Conservation (phyloP, 2,329 filamentous ascomycete genomes). For the Gaeumannomyces tritici region DNA sequence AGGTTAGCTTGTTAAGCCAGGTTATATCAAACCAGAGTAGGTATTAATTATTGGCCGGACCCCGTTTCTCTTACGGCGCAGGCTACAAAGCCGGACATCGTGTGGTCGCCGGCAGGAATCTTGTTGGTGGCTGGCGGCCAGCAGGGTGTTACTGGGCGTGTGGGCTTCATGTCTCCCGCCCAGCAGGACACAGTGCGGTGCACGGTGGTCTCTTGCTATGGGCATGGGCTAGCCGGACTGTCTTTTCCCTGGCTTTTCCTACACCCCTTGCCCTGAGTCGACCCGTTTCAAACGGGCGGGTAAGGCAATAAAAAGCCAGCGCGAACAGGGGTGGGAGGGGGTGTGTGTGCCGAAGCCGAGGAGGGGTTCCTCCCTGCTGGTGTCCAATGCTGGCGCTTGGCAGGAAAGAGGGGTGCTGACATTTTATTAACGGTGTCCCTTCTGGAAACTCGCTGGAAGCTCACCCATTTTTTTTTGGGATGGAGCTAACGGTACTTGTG, state of each 20-base stretch:
- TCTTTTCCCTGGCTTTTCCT: neutral
- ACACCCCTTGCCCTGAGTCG: neutral
- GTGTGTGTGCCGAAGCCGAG: neutral
- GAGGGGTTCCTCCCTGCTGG: neutral
- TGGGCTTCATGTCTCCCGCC: neutral
- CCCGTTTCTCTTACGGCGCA: too few relatives aligned
- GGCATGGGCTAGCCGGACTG: too few relatives aligned
- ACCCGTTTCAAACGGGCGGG: neutral
- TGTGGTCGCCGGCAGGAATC: neutral
- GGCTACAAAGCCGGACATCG: too few relatives aligned
- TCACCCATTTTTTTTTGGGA: too few relatives aligned
- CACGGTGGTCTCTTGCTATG: neutral
- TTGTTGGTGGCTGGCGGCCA: too few relatives aligned
- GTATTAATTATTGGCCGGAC: too few relatives aligned
- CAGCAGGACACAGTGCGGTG: neutral
- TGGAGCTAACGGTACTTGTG: too few relatives aligned
- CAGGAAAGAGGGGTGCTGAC: too few relatives aligned
- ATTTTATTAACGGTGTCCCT: neutral
- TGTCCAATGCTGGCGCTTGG: too few relatives aligned
- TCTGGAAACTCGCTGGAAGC: neutral
- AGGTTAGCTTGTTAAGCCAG: too few relatives aligned
- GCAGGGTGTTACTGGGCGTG: neutral
- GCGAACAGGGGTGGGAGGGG: neutral
- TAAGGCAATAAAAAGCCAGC: neutral
- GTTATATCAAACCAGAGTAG: too few relatives aligned